Conservation (phyloP, 2,329 filamentous ascomycete species). For the Colletotrichum cuscutae region DNA sequence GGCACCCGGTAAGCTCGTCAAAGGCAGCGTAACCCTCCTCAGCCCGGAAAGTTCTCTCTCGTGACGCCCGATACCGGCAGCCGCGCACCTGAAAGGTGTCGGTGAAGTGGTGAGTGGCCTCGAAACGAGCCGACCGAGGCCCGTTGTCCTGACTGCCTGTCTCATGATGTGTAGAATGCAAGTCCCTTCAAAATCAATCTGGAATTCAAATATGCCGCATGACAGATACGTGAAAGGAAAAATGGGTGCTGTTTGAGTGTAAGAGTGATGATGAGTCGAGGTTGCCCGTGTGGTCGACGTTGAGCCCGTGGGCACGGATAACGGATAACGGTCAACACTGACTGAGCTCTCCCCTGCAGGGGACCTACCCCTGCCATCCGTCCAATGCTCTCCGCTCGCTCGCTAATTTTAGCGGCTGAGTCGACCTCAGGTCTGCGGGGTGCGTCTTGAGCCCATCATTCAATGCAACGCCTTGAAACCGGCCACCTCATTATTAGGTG, state of each 20-base stretch:
- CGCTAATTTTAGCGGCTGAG: conserved; percentile 8
- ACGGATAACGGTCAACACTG: not conserved
- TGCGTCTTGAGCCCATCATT: not conserved
- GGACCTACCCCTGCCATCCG: not conserved
- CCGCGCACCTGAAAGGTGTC: conserved; percentile 1
- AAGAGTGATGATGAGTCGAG: not conserved
- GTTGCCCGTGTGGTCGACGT: not conserved
- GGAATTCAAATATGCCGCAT: conserved; percentile 9
- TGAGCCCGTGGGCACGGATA: not conserved
- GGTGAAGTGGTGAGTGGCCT: conserved; percentile 9
- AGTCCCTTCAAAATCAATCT: not conserved
- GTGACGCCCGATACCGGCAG: not conserved
- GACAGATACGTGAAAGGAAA: not conserved
- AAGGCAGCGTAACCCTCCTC: not conserved
- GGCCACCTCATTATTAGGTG: too few relatives aligned
- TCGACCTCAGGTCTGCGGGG: not conserved
- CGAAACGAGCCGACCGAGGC: conserved; percentile 16
- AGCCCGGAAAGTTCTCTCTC: not conserved
- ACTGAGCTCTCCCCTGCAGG: not conserved
- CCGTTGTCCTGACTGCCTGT: not conserved
- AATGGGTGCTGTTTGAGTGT: not conserved
- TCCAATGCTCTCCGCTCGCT: not conserved
- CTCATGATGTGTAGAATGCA: conserved; percentile 15
- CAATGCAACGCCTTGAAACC: not conserved
- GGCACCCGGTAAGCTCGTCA: not conserved